These are phyloP conservation scores for Asclepias syriaca DNA, from an alignment of 257 asterid species.

Conservation along the genomic window DNA sequence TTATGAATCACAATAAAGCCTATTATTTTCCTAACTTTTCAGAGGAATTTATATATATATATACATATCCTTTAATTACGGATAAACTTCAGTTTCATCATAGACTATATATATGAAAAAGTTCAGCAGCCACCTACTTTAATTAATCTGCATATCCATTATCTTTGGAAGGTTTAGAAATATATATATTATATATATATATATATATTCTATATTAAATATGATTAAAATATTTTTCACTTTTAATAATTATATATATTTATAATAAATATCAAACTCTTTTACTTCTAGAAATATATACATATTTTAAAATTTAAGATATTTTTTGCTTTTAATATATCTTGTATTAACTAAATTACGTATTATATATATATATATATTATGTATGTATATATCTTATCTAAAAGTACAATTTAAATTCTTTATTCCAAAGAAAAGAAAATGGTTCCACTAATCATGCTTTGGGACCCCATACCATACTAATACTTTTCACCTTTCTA, in stretches of 20 bases:
- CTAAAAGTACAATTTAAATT: not conserved
- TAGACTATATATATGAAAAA: not conserved
- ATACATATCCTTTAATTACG: not conserved
- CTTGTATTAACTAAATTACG: too few species aligned
- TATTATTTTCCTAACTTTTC: not conserved
- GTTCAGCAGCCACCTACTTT: not conserved
- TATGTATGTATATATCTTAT: too few species aligned
- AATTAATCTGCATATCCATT: slow-evolving; percentile 3
- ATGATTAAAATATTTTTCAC: too few species aligned
- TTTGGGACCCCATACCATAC: not conserved
- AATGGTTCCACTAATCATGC: not conserved
- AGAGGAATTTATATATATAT: too few species aligned
- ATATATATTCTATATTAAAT: too few species aligned
- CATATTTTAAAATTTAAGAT: too few species aligned
- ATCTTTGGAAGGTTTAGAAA: not conserved
- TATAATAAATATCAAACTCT: too few species aligned
- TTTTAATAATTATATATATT: too few species aligned
- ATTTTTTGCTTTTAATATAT: too few species aligned
- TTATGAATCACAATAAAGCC: not conserved
- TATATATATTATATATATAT: not conserved
- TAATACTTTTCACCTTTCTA: not conserved
- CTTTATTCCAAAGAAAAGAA: not conserved
- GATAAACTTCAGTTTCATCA: not conserved
- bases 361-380: too few species aligned
- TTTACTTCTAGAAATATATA: too few species aligned